These are phyloP conservation scores for Neurospora sp. DNA, from an alignment of 495 filamentous ascomycete species.

Conservation along the genomic window DNA sequence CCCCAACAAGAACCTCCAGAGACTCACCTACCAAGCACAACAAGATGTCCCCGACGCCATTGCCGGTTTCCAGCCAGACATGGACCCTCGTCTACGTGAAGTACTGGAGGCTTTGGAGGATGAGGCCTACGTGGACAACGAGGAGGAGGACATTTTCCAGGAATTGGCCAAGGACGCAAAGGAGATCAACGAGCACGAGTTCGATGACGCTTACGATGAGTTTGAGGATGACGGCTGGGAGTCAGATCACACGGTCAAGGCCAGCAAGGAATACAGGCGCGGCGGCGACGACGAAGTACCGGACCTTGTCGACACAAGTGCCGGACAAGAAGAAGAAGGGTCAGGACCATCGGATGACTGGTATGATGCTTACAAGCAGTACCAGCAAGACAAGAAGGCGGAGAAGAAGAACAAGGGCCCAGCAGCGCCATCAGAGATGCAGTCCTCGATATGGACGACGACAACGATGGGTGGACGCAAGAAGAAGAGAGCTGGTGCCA, in stretches of 20 bases:
- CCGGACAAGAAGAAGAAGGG: conserved; percentile 19
- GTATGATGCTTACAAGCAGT: conserved; percentile 82
- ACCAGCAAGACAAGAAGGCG: conserved; percentile 64
- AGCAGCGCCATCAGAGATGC: conserved; percentile 46
- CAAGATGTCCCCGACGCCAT: conserved; percentile 87
- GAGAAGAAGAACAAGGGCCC: conserved; percentile 29
- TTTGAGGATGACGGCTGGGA: conserved; percentile 71
- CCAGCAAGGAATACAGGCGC: conserved; percentile 35
- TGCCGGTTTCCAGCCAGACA: conserved; percentile 90
- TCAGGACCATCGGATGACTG: conserved; percentile 54
- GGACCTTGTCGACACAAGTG: conserved; percentile 32
- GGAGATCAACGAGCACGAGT: conserved; percentile 41
- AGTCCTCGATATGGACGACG: conserved; percentile 71
- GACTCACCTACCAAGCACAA: conserved; percentile 80
- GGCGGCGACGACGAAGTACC: conserved; percentile 36
- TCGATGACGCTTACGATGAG: conserved; percentile 47
- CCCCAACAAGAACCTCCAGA: conserved; percentile 59
- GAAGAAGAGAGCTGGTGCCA: conserved; percentile 85
- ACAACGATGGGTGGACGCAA: conserved; percentile 60
- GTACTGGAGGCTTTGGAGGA: conserved; percentile 92
- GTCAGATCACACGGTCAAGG: conserved; percentile 84
- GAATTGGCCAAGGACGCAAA: conserved; percentile 63
- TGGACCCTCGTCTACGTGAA: conserved; percentile 91
- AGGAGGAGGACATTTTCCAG: conserved; percentile 68
- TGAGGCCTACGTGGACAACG: conserved; percentile 89